These are phyloP conservation scores for Ceratocystis destructans DNA, from an alignment of 2,329 filamentous ascomycete genomes.

Conservation along the genomic window DNA sequence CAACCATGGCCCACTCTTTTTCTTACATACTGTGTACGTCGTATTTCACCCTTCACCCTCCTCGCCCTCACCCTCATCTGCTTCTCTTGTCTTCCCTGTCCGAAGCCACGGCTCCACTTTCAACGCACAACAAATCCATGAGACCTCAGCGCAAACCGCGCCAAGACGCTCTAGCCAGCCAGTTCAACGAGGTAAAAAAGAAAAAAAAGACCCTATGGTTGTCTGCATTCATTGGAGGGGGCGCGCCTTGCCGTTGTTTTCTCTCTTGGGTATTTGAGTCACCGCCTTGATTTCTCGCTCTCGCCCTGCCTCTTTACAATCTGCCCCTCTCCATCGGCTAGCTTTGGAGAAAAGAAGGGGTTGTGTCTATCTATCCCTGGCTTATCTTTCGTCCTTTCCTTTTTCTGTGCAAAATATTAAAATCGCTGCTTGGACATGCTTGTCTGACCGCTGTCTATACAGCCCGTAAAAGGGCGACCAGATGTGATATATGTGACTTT, in stretches of 20 bases:
- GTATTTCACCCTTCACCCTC: background rate
- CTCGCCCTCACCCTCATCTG: background rate
- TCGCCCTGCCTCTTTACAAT: background rate
- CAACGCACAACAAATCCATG: background rate
- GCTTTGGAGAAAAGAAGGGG: background rate
- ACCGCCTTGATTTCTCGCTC: background rate
- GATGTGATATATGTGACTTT: background rate
- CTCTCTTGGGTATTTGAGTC: background rate
- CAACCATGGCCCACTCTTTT: background rate
- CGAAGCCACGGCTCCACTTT: background rate
- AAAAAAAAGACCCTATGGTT: background rate
- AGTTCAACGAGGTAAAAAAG: background rate
- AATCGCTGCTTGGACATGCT: background rate
- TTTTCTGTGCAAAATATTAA: background rate
- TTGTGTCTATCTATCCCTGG: background rate
- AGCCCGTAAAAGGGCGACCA: background rate
- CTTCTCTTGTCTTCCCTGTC: background rate
- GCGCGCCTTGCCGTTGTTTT: background rate
- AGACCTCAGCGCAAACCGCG: background rate
- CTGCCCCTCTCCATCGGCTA: background rate
- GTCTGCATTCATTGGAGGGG: background rate
- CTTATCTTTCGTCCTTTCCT: background rate
- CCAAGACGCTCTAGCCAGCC: conserved; percentile 3
- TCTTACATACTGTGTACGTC: background rate
- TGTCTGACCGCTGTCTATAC: background rate